Evolutionary conservation across 306 rosid species (phyloP).

Genomic region (Sicyos edulis): DNA sequence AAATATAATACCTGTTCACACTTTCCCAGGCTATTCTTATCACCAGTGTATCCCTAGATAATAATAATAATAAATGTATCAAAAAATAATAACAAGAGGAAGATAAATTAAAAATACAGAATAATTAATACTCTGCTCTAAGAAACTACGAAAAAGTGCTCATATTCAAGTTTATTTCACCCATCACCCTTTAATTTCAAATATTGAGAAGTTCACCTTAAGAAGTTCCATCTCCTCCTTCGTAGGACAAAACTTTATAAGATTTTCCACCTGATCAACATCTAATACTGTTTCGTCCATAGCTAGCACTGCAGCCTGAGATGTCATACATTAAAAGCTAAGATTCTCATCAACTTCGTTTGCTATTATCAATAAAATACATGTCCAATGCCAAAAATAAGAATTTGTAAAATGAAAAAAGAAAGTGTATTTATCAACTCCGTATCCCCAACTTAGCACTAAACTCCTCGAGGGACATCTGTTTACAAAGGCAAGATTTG

Average conservation of each 20-base stretch:
- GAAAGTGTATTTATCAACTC: background rate
- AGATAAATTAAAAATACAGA: background rate
- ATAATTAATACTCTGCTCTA: background rate
- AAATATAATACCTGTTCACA: constrained; percentile 76
- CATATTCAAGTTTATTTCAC: constrained; percentile 4
- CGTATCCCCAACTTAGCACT: background rate
- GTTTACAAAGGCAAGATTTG: background rate
- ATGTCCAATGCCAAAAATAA: background rate
- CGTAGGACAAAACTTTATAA: constrained; percentile 91
- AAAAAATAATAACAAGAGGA: constrained; percentile 1
- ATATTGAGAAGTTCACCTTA: constrained; percentile 47
- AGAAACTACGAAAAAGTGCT: background rate
- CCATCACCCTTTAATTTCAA: background rate
- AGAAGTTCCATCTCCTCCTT: constrained; percentile 99
- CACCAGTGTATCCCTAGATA: constrained; percentile 76
- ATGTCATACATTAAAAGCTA: constrained; percentile 26
- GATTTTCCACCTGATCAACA: constrained; percentile 95
- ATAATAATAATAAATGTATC: constrained; percentile 29
- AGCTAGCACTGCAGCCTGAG: constrained; percentile 89
- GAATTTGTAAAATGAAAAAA: background rate
- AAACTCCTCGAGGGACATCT: background rate
- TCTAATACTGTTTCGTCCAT: constrained; percentile 90
- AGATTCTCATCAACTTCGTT: constrained; percentile 3
- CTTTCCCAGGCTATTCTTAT: constrained; percentile 74
- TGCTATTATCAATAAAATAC: background rate